phyloP scores from a whole-genome alignment of 1,139 yeast species.

The Taphrina communis region DNA sequence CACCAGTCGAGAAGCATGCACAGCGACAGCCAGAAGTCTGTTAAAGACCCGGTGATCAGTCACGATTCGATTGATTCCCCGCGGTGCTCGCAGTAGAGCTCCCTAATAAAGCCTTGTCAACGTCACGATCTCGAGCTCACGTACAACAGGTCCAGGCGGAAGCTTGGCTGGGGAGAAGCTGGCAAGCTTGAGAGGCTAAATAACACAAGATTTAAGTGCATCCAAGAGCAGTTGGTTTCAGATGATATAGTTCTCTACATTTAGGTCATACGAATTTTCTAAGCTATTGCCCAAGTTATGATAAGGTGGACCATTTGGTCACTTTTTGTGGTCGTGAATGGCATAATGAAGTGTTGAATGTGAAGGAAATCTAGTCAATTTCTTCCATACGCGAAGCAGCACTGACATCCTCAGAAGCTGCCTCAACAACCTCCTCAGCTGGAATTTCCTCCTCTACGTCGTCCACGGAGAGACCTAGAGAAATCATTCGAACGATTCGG shows the following conservation, averaged over 20 bases:
- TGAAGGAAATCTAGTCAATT: conserved; percentile 71
- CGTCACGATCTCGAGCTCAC: too few species aligned
- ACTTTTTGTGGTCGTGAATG: conserved; percentile 8
- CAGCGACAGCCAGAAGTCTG: too few species aligned
- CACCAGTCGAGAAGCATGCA: too few species aligned
- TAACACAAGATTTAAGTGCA: too few species aligned
- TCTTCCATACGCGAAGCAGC: conserved; percentile 95
- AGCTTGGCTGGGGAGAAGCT: too few species aligned
- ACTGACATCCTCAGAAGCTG: conserved; percentile 51
- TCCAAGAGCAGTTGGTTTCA: too few species aligned
- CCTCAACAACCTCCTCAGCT: conserved; percentile 55
- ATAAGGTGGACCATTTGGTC: not conserved
- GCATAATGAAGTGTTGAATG: not conserved
- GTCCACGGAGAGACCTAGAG: conserved; percentile 97
- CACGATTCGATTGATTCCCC: too few species aligned
- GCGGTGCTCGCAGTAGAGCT: too few species aligned
- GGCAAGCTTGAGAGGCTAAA: too few species aligned
- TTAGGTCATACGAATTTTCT: not conserved
- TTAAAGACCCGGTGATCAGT: too few species aligned
- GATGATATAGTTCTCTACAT: not conserved
- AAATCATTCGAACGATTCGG: conserved; percentile 97
- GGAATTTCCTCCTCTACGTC: conserved; percentile 74
- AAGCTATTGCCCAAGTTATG: conserved; percentile 1
- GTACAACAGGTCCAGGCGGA: too few species aligned
- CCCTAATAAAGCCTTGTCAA: too few species aligned